Conservation (phyloP, 495 filamentous ascomycete genomes). For the Penicillium lividum region DNA sequence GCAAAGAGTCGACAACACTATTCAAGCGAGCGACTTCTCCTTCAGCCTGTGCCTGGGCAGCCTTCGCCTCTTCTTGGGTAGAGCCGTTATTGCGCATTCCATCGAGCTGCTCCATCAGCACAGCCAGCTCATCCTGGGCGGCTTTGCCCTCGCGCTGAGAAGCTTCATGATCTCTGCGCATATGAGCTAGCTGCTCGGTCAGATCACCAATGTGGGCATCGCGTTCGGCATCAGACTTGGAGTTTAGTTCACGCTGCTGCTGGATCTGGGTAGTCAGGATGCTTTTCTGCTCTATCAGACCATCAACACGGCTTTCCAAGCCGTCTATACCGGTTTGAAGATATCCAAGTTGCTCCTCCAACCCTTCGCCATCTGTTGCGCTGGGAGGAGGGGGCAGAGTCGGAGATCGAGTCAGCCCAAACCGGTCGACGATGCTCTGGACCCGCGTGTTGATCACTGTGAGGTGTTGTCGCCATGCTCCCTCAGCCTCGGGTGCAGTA, state of each 20-base stretch:
- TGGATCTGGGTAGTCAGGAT: conserved; percentile 86
- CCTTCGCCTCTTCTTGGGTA: conserved; percentile 26
- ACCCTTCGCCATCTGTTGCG: conserved; percentile 38
- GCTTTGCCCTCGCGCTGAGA: conserved; percentile 41
- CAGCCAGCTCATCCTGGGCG: conserved; percentile 44
- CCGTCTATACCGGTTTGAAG: conserved; percentile 70
- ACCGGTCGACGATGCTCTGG: conserved; percentile 50
- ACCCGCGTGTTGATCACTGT: conserved; percentile 53
- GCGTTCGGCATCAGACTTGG: conserved; percentile 58
- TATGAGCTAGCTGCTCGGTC: conserved; percentile 49
- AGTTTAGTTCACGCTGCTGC: conserved; percentile 87
- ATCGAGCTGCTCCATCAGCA: conserved; percentile 50
- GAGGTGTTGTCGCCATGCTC: conserved; percentile 45
- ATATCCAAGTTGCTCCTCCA: conserved; percentile 56
- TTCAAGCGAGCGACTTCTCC: conserved; percentile 49
- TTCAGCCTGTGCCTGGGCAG: conserved; percentile 51
- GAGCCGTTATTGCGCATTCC: conserved; percentile 37
- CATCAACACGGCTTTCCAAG: conserved; percentile 57
- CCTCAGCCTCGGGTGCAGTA: conserved; percentile 25
- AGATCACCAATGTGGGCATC: conserved; percentile 55
- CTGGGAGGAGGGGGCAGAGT: conserved; percentile 51
- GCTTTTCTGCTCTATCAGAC: conserved; percentile 79
- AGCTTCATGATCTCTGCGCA: conserved; percentile 40
- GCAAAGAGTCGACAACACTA: conserved; percentile 28
- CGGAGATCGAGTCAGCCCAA: conserved; percentile 44